These are phyloP conservation scores for Sporothrix globosa DNA, from an alignment of 2,329 filamentous ascomycete genomes.

Conservation along the genomic window DNA sequence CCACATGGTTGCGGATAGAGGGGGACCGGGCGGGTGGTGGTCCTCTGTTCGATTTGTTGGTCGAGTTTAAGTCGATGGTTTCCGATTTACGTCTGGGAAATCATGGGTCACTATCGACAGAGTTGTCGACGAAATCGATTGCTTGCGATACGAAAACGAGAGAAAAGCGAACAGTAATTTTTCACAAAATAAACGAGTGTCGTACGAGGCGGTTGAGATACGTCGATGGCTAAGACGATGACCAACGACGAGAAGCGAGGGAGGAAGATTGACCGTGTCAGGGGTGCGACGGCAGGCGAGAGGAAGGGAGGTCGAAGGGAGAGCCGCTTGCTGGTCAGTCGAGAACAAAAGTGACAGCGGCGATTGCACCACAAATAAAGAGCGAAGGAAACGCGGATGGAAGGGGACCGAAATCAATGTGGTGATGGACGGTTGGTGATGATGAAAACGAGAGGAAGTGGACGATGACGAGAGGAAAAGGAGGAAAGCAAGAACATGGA, in stretches of 20 bases:
- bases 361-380: slow-evolving; percentile 22
- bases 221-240: neutral
- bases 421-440: slow-evolving; percentile 19
- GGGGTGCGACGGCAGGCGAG: slow-evolving; percentile 25
- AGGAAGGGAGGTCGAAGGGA: slow-evolving; percentile 24
- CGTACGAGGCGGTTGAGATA: slow-evolving; percentile 10
- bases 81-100: neutral
- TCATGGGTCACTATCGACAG: neutral
- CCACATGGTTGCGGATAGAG: slow-evolving; percentile 37
- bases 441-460: slow-evolving; percentile 25
- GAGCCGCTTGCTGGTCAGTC: slow-evolving; percentile 26
- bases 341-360: slow-evolving; percentile 7
- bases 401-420: neutral
- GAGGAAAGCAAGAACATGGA: slow-evolving; percentile 3
- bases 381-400: slow-evolving; percentile 8
- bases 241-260: slow-evolving; percentile 25
- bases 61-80: slow-evolving; percentile 13
- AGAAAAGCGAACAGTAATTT: neutral
- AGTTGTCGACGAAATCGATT: neutral
- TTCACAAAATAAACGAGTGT: slow-evolving; percentile 7
- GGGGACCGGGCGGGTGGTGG: neutral
- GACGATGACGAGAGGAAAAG: slow-evolving; percentile 19
- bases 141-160: neutral
- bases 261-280: slow-evolving; percentile 30
- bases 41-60: slow-evolving; percentile 4